phyloP scores from a whole-genome alignment of 495 filamentous ascomycete genomes.

The Penicillium desertorum region DNA sequence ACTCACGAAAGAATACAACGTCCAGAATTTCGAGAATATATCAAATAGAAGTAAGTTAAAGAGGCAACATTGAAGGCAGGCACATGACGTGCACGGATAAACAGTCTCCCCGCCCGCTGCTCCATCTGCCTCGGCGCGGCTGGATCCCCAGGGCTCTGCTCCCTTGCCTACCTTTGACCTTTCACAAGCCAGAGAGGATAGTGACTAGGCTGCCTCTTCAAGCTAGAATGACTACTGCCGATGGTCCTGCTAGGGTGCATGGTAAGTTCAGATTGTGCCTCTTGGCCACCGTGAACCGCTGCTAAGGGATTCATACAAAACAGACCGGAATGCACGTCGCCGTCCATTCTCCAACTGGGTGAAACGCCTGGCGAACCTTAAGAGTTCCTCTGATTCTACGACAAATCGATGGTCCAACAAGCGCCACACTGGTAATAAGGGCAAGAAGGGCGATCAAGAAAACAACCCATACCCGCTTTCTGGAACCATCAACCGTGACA shows the following conservation, averaged over 20 bases:
- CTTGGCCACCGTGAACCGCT: constrained; percentile 8
- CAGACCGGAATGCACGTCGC: constrained; percentile 69
- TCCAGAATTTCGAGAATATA: neutral
- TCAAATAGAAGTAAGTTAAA: neutral
- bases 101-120: constrained; percentile 26
- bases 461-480: constrained; percentile 86
- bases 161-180: constrained; percentile 7
- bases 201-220: constrained; percentile 4
- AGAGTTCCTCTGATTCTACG: constrained; percentile 56
- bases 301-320: constrained; percentile 24
- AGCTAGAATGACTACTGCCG: constrained; percentile 64
- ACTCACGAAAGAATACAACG: neutral
- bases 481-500: constrained; percentile 40
- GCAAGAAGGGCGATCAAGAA: constrained; percentile 62
- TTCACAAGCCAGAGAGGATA: constrained; percentile 12
- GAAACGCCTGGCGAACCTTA: constrained; percentile 88
- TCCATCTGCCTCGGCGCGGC: constrained; percentile 19
- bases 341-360: constrained; percentile 90
- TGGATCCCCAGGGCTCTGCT: constrained; percentile 7
- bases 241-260: constrained; percentile 60
- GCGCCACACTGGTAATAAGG: constrained; percentile 47
- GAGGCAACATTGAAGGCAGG: constrained; percentile 20
- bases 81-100: constrained; percentile 36
- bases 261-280: constrained; percentile 48
- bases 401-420: constrained; percentile 51